Base-by-base conservation (phyloP, 1,139 yeast genomes). In the Zygoascus hellenicus region DNA sequence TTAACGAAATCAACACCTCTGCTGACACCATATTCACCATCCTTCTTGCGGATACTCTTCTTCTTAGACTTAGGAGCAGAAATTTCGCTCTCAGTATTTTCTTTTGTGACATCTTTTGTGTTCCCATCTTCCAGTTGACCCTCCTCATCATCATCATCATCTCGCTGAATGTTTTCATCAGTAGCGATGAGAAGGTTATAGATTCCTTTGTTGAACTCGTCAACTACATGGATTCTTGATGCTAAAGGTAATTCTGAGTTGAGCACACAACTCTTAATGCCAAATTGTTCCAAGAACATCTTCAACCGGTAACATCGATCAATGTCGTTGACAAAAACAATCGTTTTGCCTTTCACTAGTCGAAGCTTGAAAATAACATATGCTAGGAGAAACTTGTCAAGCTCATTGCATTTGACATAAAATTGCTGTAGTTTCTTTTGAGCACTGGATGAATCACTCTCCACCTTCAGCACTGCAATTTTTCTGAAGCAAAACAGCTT, bases 1-100 rank as follows among this genome's bases (percentile, higher is more conserved):
- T 92, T 90, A 59, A 79, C 83, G 72, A 94, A 94, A 68, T 94
- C 99, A 35, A 94, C 95, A 60, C 99, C 98, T 66, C 99, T 80
- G 30, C 96, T 85, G 38, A 90, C 97, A 54, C 97, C 96, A 62
- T 85, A 92, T 59, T 92, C 97, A 64, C 70, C 49, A 65, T 69
- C 50, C 56, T 60, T 50, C 57, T 64, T 57, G 48, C 56, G 51
- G 38, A 47, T 44, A 43, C 49, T 42, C 43, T 38, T 45, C 45
- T 46, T 51, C 33, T 43, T 46, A 4, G 26, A 22, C 31, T 30
- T 48, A 14, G 50, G 29, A 35, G 48, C 45, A 7, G 42, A 42
- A 32, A 33, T 34, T 22, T 39, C 44, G 15, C 36, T 37, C 52
- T 38, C 49, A 44, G 15, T 47, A 10, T 33, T 32, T 10, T 42